These are phyloP conservation scores for Candida sanyiensis DNA, from an alignment of 805 yeast genomes.

Conservation along the genomic window DNA sequence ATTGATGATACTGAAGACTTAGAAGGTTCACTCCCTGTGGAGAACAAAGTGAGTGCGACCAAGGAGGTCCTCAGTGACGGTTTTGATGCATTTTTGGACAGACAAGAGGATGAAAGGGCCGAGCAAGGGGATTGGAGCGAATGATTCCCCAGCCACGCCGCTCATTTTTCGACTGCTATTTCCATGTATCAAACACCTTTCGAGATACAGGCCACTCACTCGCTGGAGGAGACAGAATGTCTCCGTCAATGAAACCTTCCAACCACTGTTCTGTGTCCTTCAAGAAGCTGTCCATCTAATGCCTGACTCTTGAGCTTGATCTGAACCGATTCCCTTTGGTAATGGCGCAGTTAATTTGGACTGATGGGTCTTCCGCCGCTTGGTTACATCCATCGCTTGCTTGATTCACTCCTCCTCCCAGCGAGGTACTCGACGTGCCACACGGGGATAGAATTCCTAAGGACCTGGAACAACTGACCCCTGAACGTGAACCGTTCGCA, in stretches of 20 bases:
- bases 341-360: no score
- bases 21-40: not conserved
- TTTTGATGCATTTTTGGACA: constrained; percentile 23
- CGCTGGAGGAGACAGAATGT: no score
- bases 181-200: no score
- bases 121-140: constrained; percentile 21
- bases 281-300: constrained; percentile 6
- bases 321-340: no score
- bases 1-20: constrained; percentile 17
- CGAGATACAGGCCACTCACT: no score
- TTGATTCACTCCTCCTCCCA: no score
- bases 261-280: constrained; percentile 5
- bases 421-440: not conserved
- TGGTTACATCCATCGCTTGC: no score
- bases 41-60: not conserved
- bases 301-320: no score
- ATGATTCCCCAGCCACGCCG: no score
- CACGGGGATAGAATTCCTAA: not conserved
- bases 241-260: not conserved
- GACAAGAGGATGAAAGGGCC: constrained; percentile 7
- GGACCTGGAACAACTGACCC: constrained; percentile 3
- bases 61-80: constrained; percentile 13
- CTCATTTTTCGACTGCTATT: no score
- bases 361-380: no score
- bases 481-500: not conserved